These are phyloP conservation scores for Triangularia setosa DNA, from an alignment of 2,329 filamentous ascomycete species.

Conservation along the genomic window DNA sequence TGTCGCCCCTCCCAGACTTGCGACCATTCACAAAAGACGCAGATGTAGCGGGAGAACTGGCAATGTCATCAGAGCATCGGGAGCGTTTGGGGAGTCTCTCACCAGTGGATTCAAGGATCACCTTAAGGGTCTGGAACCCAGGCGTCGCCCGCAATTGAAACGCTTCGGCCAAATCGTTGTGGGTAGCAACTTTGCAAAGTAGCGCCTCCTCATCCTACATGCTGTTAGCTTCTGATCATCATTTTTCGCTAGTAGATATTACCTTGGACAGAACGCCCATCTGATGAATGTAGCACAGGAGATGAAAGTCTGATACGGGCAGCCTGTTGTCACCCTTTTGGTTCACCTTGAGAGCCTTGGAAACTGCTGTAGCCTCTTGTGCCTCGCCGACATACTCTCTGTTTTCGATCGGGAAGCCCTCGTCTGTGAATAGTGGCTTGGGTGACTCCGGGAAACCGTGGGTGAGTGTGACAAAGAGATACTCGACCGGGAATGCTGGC, in stretches of 20 bases:
- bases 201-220: constrained; percentile 75
- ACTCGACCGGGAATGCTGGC: constrained; percentile 93
- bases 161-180: constrained; percentile 74
- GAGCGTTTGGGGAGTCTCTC: constrained; percentile 83
- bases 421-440: constrained; percentile 69
- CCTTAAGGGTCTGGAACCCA: constrained; percentile 91
- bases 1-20: constrained; percentile 31
- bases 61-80: constrained; percentile 35
- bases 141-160: constrained; percentile 80
- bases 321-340: constrained; percentile 49
- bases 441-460: constrained; percentile 87
- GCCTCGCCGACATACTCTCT: constrained; percentile 79
- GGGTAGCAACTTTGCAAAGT: constrained; percentile 78
- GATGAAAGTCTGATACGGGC: constrained; percentile 86
- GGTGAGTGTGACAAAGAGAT: constrained; percentile 90
- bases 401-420: constrained; percentile 86
- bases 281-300: constrained; percentile 80
- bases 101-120: constrained; percentile 95
- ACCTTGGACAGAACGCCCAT: constrained; percentile 85
- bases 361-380: constrained; percentile 69
- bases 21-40: constrained; percentile 17
- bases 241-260: constrained; percentile 29
- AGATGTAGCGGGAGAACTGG: constrained; percentile 27
- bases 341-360: constrained; percentile 63
- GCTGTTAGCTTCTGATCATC: not conserved